These are phyloP conservation scores for Phytopythium chamaehyphon DNA, from an alignment of 352 stramenopile genomes.

Conservation along the genomic window DNA sequence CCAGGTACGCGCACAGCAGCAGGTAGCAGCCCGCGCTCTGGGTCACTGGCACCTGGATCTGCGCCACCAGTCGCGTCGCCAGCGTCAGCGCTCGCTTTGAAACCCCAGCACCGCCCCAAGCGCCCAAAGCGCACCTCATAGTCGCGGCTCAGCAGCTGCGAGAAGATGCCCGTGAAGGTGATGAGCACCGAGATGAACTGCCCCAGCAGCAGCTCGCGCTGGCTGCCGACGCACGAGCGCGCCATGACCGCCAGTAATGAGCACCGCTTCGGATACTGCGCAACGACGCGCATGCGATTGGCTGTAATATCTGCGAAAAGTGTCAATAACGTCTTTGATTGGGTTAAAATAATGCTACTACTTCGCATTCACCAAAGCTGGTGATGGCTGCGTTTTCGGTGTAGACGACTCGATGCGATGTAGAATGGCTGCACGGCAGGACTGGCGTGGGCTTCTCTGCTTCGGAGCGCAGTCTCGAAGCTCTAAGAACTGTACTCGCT, in stretches of 20 bases:
- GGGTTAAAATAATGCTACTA: slow-evolving; percentile 9
- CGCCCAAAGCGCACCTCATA: slow-evolving; percentile 66
- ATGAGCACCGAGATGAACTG: slow-evolving; percentile 90
- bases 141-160: slow-evolving; percentile 71
- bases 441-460: slow-evolving; percentile 10
- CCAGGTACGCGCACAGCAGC: slow-evolving; percentile 55
- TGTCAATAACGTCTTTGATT: slow-evolving; percentile 6
- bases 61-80: slow-evolving; percentile 9
- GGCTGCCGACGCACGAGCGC: slow-evolving; percentile 26
- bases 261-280: background rate
- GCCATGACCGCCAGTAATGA: slow-evolving; percentile 1
- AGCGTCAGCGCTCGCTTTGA: background rate
- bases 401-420: background rate
- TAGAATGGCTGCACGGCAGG: background rate
- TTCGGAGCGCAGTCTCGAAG: background rate
- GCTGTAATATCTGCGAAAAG: no score
- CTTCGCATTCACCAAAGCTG: background rate
- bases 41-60: slow-evolving; percentile 75
- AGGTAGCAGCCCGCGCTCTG: slow-evolving; percentile 74
- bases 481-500: no score
- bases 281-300: no score
- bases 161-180: slow-evolving; percentile 84
- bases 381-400: no score
- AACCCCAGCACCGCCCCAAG: no score
- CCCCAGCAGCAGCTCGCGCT: slow-evolving; percentile 68